A percentile compares a stretch with the other conserved stretches of the same genome.
Evolutionary conservation across 2,329 filamentous ascomycete species (phyloP).

Genomic region (Botrytis tulipae): DNA sequence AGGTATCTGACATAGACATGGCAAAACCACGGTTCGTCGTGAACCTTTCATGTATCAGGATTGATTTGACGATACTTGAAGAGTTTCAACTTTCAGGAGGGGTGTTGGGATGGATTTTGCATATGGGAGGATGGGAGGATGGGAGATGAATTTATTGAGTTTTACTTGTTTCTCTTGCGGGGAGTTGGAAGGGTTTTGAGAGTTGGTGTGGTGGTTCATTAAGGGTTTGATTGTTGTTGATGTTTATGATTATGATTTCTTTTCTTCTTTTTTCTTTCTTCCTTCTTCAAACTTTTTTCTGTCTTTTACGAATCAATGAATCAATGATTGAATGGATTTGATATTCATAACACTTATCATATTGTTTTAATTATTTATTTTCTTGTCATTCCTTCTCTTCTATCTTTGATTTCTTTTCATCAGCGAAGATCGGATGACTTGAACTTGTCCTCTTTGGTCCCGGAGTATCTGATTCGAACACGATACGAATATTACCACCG

Average conservation of each 20-base stretch:
- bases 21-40: not conserved
- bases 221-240: not conserved
- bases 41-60: not conserved
- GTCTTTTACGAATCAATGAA: not conserved
- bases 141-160: not conserved
- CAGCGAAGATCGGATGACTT: too few relatives aligned
- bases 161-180: not conserved
- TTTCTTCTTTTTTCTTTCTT: not conserved
- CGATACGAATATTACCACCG: conserved; percentile 21
- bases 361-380: not conserved
- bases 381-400: not conserved
- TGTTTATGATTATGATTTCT: not conserved
- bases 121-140: too few relatives aligned
- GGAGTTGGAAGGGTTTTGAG: not conserved
- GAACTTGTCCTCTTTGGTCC: not conserved
- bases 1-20: not conserved
- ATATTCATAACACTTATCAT: not conserved
- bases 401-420: not conserved
- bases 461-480: not conserved
- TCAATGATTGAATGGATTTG: not conserved
- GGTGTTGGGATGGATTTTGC: not conserved
- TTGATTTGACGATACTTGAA: not conserved
- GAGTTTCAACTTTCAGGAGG: not conserved
- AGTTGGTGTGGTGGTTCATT: too few relatives aligned
- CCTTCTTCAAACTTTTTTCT: too few relatives aligned